phyloP scores from a whole-genome alignment of 2,329 filamentous ascomycete genomes.

The Gaeumannomyces sp. region DNA sequence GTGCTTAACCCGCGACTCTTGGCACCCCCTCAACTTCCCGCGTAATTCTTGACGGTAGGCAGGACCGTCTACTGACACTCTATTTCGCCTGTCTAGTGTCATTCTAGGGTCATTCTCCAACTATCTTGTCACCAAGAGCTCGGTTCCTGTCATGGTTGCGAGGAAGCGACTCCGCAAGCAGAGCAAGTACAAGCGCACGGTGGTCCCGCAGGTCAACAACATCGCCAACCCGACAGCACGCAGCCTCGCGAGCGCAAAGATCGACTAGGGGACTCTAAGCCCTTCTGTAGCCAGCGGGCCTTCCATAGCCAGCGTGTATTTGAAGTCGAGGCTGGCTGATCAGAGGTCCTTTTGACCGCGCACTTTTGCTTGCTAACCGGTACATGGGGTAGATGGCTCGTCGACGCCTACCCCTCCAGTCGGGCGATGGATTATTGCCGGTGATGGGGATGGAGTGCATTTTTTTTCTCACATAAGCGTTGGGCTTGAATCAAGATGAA shows the following conservation, averaged over 20 bases:
- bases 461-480: not conserved
- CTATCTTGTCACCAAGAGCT: slow-evolving; percentile 94
- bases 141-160: slow-evolving; percentile 96
- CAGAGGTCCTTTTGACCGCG: not conserved
- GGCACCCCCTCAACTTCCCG: not conserved
- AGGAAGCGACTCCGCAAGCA: slow-evolving; percentile 85
- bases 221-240: slow-evolving; percentile 62
- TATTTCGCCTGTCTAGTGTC: slow-evolving; percentile 49
- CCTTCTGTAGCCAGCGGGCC: not conserved
- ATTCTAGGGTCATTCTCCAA: slow-evolving; percentile 95
- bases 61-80: slow-evolving; percentile 12
- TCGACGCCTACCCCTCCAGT: not conserved
- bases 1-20: slow-evolving; percentile 3
- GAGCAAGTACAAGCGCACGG: slow-evolving; percentile 68
- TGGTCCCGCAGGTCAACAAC: slow-evolving; percentile 74
- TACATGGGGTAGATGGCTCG: not conserved
- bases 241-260: slow-evolving; percentile 65
- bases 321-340: not conserved
- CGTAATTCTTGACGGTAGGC: not conserved
- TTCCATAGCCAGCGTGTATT: not conserved
- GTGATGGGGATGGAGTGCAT: not conserved
- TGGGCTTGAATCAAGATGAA: too few relatives aligned
- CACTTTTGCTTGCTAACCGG: not conserved
- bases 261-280: slow-evolving; percentile 49
- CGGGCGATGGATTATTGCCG: not conserved